Conservation (phyloP, 441 rosid genomes). For the Gossypium lobatum region DNA sequence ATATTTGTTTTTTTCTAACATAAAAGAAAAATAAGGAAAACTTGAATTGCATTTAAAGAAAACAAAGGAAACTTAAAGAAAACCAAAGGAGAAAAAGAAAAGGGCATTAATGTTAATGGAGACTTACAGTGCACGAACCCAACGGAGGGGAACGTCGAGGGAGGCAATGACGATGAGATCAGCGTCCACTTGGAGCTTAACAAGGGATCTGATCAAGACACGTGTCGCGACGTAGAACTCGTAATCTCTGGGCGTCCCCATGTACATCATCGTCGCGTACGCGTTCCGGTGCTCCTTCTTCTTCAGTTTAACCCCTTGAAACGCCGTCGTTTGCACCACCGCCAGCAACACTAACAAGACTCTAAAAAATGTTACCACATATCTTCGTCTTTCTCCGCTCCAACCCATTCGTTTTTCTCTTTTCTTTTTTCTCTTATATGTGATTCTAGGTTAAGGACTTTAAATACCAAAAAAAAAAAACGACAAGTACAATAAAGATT, state of each 20-base stretch:
- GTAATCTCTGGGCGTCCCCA: constrained; percentile 96
- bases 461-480: not conserved
- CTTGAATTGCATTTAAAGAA: not conserved
- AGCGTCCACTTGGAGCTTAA: constrained; percentile 53
- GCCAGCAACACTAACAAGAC: constrained; percentile 3
- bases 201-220: constrained; percentile 82
- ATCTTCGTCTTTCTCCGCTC: constrained; percentile 13
- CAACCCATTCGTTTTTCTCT: constrained; percentile 3
- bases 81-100: not conserved
- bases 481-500: not conserved
- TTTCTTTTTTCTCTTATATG: not conserved
- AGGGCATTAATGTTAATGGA: not conserved
- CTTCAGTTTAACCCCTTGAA: constrained; percentile 19
- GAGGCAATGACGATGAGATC: constrained; percentile 94
- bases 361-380: not conserved
- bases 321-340: constrained; percentile 17
- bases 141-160: constrained; percentile 71
- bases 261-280: constrained; percentile 96
- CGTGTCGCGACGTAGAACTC: constrained; percentile 91
- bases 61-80: not conserved
- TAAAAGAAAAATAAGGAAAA: not conserved
- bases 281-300: constrained; percentile 56
- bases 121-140: constrained; percentile 75
- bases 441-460: not conserved
- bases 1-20: no score